Evolutionary conservation across 2,329 filamentous ascomycete species (phyloP), one percentile per base, ranked within the genome.

Genomic region (Sarocladium kiliense): DNA sequence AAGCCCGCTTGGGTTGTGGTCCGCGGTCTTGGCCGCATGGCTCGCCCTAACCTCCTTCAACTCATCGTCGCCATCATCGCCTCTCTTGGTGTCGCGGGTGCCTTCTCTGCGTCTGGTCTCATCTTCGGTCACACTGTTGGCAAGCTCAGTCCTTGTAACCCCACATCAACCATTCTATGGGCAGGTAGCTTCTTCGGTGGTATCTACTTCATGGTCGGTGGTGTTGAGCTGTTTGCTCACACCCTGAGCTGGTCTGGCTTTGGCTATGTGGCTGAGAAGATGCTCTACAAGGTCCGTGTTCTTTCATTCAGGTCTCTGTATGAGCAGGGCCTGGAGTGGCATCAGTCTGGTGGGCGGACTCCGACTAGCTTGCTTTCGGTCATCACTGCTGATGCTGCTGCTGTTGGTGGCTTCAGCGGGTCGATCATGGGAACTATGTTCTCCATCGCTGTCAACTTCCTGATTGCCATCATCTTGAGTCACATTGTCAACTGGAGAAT

Each of bases 41-140:
- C 85, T 2, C 92, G 97, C 62, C 92, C 91, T 18, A 85, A 85
- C 64, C 92, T 89, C 73, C 94, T 91, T 18, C 90, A 96, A 73
- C 81, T 84, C 41, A 80, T 97, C 25, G 82, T 97, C 26, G 47
- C 47, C 27, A 36, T 51, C 30, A 51, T 51, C 21, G 47, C 47
- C 16, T 51, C 47, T 12, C 47, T 51, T 39, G 11, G 32, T 36
- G 16, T 56, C 60, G 66, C 64, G 39, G 68, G 63, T 3, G 62
- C 66, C 16, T 61, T 60, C 58, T 69, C 69, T 0, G 66, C 60
- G 1, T 67, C 69, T 44, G 66, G 68, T 4, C 42, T 71, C n/a
- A 47, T 72, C 0, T 62, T 71, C 51, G 66, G 63, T 10, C 60
- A 59, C 19, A 59, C 70, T 19, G 61, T 70, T 18, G 58, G 60